Percentiles rank a stretch among this genome's conserved stretches.
Evolutionary conservation across 768 basidiomycete genomes (phyloP).

Genomic region (Dioszegia aurantiaca): DNA sequence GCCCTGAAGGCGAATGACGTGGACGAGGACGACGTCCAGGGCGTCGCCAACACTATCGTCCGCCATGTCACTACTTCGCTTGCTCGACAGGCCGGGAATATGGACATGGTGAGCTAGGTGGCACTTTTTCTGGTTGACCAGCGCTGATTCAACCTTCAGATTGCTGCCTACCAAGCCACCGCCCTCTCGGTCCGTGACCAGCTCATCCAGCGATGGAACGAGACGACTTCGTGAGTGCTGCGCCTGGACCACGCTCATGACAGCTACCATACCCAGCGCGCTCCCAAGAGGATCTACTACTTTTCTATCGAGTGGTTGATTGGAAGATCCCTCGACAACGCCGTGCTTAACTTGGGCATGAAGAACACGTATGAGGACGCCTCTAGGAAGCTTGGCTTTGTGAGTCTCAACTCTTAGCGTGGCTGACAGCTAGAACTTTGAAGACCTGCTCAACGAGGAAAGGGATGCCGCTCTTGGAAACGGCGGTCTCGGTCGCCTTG

Average conservation of each 20-base stretch:
- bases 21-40: constrained; percentile 37
- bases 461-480: constrained; percentile 94
- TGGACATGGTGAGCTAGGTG: constrained; percentile 56
- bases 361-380: constrained; percentile 71
- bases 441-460: constrained; percentile 81
- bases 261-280: constrained; percentile 49
- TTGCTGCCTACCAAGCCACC: constrained; percentile 88
- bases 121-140: not conserved
- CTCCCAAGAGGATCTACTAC: constrained; percentile 66
- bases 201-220: constrained; percentile 72
- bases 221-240: constrained; percentile 61
- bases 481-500: constrained; percentile 90
- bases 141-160: constrained; percentile 46
- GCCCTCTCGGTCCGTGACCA: constrained; percentile 85
- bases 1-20: constrained; percentile 47
- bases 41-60: constrained; percentile 44
- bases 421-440: constrained; percentile 59
- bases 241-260: constrained; percentile 18
- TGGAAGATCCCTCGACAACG: constrained; percentile 58
- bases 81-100: constrained; percentile 84
- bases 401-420: constrained; percentile 13
- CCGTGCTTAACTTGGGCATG: constrained; percentile 82
- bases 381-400: constrained; percentile 74
- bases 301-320: constrained; percentile 79
- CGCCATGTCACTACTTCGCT: constrained; percentile 61